Evolutionary conservation across 495 filamentous ascomycete species (phyloP).

Genomic region (Xylaria castorea): DNA sequence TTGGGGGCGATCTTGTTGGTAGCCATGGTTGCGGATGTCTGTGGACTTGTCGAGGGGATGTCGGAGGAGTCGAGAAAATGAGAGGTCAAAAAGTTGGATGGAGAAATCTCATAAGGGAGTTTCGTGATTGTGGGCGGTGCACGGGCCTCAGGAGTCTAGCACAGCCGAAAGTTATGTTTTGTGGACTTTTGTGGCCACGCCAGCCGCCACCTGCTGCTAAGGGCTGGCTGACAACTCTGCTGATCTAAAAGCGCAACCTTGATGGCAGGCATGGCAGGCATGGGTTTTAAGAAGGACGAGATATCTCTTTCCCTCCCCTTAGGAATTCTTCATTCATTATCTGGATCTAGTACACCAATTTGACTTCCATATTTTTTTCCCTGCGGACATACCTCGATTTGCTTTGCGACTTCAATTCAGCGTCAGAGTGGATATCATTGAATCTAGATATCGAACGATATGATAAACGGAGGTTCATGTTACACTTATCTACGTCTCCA

Average conservation of each 20-base stretch:
- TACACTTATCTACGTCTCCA: neutral
- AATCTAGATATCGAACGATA: neutral
- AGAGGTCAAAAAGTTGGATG: constrained; percentile 14
- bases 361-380: neutral
- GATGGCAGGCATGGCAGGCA: neutral
- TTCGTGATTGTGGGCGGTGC: constrained; percentile 29
- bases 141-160: constrained; percentile 18
- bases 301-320: neutral
- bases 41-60: constrained; percentile 29
- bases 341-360: neutral
- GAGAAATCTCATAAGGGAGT: constrained; percentile 32
- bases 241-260: neutral
- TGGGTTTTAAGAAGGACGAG: neutral
- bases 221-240: neutral
- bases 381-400: neutral
- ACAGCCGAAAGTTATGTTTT: constrained; percentile 16
- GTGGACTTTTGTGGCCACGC: neutral
- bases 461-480: neutral
- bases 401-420: neutral
- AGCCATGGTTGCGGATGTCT: constrained; percentile 59
- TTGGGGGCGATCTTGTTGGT: constrained; percentile 98
- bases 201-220: neutral
- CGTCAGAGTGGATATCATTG: neutral
- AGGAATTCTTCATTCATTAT: neutral
- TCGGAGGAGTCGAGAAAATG: constrained; percentile 20